Base-by-base conservation (phyloP, 805 yeast genomes). In the Pichia heedii region DNA sequence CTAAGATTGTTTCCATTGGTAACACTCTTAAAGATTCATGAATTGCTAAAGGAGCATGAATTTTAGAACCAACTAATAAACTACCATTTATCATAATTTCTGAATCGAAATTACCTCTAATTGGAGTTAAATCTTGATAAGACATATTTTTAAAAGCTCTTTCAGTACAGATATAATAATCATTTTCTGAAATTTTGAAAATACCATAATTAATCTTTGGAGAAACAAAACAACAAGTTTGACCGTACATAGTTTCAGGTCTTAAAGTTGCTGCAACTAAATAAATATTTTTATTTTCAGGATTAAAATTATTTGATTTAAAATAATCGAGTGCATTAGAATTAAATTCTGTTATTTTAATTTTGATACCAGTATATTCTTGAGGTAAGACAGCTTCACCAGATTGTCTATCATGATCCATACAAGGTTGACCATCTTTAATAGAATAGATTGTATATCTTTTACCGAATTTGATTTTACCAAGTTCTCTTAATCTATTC, bases 241-340 rank as follows among this genome's bases (percentile, higher is more conserved):
- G 97, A 51, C 97, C 97, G 60, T 89, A 89, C 97, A 93, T 87
- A 54, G 98, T 93, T 70, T 93, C 98, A 27, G 98, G 97, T 70
- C 98, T 81, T 60, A 93, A 77, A 54, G 98, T 93, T 24, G 97
- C 97, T 47, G 98, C 98, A 40, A 93, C 87, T 48, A 93, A 71
- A 68, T 63, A 87, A 24, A 88, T 71, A 54, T 80, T 83, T 69
- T 84, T 86, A 46, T 66, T 69, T 22, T 61, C 53, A 22, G 67
- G 45, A 45, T 70, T 73, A 41, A 78, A 68, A 33, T 68, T 67
- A 44, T 74, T 69, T 42, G 69, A 70, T 37, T 71, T 68, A 42
- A 82, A 70, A 33, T 69, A 61, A 54, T 75, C 74, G 35, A 77
- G 69, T 27, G 86, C 82, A 40, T 63, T 71, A 8, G 69, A 65